Evolutionary conservation across 305 asterid species (phyloP).

Genomic region (Solanum hybrid): DNA sequence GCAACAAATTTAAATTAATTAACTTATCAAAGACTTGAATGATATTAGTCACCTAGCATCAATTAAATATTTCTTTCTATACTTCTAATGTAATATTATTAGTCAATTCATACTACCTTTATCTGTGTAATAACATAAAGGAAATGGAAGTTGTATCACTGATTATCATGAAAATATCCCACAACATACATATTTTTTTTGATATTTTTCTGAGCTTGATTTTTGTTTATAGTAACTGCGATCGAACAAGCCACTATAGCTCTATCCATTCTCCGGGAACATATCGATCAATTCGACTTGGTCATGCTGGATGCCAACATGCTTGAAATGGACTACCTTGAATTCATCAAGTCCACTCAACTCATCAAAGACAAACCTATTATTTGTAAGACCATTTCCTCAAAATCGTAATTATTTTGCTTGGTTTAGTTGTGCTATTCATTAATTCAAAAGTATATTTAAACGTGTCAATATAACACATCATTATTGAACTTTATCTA

Average conservation of each 20-base stretch:
- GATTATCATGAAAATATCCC: background rate
- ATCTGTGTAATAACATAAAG: too few relatives aligned
- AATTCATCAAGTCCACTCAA: background rate
- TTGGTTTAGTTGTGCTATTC: background rate
- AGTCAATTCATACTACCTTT: too few relatives aligned
- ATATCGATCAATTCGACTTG: background rate
- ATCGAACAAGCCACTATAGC: background rate
- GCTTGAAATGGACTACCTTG: background rate
- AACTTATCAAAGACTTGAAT: too few relatives aligned
- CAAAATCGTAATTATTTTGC: background rate
- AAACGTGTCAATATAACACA: background rate
- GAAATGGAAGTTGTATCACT: too few relatives aligned
- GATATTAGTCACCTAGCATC: too few relatives aligned
- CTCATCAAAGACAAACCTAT: background rate
- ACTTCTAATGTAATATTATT: too few relatives aligned
- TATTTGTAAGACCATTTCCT: background rate
- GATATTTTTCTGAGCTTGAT: background rate
- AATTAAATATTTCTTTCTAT: too few relatives aligned
- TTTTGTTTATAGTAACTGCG: background rate
- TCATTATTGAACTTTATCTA: background rate
- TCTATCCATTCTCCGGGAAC: background rate
- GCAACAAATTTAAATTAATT: too few relatives aligned
- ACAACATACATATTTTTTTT: background rate
- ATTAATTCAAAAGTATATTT: background rate
- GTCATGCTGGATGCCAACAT: background rate